Evolutionary conservation across 2,329 filamentous ascomycete genomes (phyloP).

Genomic region (Colletotrichum ledebouriae): DNA sequence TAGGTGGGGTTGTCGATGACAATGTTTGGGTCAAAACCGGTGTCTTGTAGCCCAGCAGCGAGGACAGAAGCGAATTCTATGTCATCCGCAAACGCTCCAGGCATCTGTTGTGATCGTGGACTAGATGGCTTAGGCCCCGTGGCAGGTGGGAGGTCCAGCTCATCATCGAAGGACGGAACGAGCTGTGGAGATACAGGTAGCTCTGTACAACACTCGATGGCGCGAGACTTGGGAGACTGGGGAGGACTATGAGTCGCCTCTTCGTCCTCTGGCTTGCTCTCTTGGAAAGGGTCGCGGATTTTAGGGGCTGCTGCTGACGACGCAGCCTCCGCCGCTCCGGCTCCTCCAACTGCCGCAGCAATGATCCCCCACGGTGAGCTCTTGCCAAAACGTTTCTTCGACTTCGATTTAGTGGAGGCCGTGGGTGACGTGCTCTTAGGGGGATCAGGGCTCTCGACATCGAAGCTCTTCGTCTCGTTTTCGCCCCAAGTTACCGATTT

Average conservation of each 20-base stretch:
- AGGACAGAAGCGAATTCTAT: constrained; percentile 78
- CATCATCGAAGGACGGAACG: constrained; percentile 52
- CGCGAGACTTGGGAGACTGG: constrained; percentile 44
- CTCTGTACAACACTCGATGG: constrained; percentile 33
- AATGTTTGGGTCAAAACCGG: constrained; percentile 78
- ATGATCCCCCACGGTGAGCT: constrained; percentile 66
- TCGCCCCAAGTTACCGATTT: constrained; percentile 76
- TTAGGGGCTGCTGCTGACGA: constrained; percentile 50
- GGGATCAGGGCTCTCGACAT: constrained; percentile 69
- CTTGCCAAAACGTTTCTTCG: constrained; percentile 52
- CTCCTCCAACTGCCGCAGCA: constrained; percentile 63
- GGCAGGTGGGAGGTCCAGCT: constrained; percentile 61
- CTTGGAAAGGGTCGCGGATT: constrained; percentile 39
- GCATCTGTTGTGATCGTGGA: constrained; percentile 65
- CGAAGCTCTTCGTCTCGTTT: constrained; percentile 74
- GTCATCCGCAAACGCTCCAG: constrained; percentile 76
- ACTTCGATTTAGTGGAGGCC: constrained; percentile 45
- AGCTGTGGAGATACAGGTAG: constrained; percentile 12
- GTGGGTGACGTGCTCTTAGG: constrained; percentile 51
- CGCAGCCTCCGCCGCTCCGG: constrained; percentile 50
- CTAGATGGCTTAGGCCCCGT: constrained; percentile 70
- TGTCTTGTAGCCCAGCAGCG: constrained; percentile 76
- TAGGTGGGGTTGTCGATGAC: constrained; percentile 76
- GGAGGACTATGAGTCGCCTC: constrained; percentile 34
- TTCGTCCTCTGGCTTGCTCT: constrained; percentile 40